These are phyloP conservation scores for Scheffersomyces lignosus DNA, from an alignment of 805 yeast species.

Conservation along the genomic window DNA sequence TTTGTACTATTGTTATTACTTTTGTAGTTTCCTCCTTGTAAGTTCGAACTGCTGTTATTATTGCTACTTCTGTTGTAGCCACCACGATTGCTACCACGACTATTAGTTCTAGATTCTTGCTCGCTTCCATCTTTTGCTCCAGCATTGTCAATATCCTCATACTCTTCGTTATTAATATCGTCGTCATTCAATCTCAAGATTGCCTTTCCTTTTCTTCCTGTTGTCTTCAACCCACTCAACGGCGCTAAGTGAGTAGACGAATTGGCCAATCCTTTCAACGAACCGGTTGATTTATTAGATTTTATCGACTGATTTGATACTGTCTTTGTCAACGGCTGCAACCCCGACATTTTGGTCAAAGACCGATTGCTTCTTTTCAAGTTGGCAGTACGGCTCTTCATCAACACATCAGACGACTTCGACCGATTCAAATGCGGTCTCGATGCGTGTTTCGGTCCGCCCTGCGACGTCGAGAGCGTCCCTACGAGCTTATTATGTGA, in stretches of 20 bases:
- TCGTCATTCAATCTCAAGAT: constrained; percentile 41
- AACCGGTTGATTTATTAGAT: constrained; percentile 31
- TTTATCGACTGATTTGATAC: constrained; percentile 28
- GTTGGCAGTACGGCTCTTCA: constrained; percentile 20
- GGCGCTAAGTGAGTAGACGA: constrained; percentile 10
- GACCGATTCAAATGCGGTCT: constrained; percentile 38
- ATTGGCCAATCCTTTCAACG: constrained; percentile 30
- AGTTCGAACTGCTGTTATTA: neutral
- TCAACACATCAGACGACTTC: constrained; percentile 41
- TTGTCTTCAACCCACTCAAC: constrained; percentile 34
- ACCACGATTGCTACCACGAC: neutral
- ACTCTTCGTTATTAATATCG: constrained; percentile 28
- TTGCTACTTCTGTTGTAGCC: neutral
- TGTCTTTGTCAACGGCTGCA: constrained; percentile 40
- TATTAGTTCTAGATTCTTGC: neutral
- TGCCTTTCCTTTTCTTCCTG: constrained; percentile 38
- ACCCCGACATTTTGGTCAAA: constrained; percentile 32
- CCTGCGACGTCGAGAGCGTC: constrained; percentile 24
- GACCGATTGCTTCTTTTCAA: constrained; percentile 37
- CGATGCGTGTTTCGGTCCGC: constrained; percentile 4
- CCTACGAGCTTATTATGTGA: constrained; percentile 33
- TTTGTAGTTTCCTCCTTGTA: too few relatives aligned
- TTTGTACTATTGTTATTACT: too few relatives aligned
- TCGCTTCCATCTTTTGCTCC: constrained; percentile 10
- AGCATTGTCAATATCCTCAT: constrained; percentile 28